Evolutionary conservation across 768 basidiomycete genomes (phyloP).

Genomic region (Russula foetens): DNA sequence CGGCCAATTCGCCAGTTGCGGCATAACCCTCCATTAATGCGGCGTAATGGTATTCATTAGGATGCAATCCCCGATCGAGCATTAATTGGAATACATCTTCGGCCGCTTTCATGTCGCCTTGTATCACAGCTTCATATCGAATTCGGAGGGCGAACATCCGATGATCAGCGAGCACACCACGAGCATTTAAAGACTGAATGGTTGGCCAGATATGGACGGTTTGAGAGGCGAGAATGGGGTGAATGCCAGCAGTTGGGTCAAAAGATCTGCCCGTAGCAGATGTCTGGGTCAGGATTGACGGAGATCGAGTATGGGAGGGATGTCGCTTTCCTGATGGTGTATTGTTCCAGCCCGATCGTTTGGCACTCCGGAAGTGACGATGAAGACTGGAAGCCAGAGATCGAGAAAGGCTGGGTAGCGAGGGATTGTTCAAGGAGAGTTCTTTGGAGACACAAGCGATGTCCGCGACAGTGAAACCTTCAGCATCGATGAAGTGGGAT

Average conservation of each 20-base stretch:
- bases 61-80: constrained; percentile 59
- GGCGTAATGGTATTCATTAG: constrained; percentile 63
- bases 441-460: constrained; percentile 42
- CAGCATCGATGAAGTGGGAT: constrained; percentile 38
- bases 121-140: constrained; percentile 47
- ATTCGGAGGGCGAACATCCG: constrained; percentile 56
- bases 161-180: constrained; percentile 46
- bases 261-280: constrained; percentile 24
- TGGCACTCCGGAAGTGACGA: constrained; percentile 28
- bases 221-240: constrained; percentile 27
- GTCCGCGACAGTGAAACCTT: constrained; percentile 36
- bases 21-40: constrained; percentile 73
- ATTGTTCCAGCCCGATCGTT: constrained; percentile 27
- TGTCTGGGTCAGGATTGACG: not conserved
- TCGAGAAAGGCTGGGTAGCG: constrained; percentile 49
- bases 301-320: not conserved
- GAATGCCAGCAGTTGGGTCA: constrained; percentile 44
- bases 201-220: constrained; percentile 33
- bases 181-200: constrained; percentile 38
- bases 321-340: constrained; percentile 25
- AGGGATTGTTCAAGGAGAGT: constrained; percentile 36
- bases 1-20: constrained; percentile 46
- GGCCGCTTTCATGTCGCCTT: constrained; percentile 43
- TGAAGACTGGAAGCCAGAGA: constrained; percentile 46
- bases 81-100: constrained; percentile 48